Evolutionary conservation across 441 rosid species (phyloP).

Genomic region (Aleurites moluccanus): DNA sequence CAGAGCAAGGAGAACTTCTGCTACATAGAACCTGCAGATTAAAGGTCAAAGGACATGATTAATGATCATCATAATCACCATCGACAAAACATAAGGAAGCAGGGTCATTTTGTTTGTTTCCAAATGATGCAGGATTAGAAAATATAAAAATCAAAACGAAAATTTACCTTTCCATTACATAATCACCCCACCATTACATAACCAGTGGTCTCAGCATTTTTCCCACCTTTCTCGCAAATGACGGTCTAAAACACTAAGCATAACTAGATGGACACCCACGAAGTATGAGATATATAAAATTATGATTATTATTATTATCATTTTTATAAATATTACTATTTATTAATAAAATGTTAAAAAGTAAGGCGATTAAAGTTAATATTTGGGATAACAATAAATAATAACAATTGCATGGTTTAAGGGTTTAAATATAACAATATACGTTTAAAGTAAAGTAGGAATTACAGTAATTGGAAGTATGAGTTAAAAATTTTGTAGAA

Average conservation of each 20-base stretch:
- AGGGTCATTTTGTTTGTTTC: not conserved
- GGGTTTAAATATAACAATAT: too few species aligned
- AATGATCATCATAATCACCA: not conserved
- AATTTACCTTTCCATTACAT: not conserved
- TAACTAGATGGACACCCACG: not conserved
- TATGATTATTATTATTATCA: too few species aligned
- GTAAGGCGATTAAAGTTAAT: too few species aligned
- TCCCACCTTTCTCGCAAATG: not conserved
- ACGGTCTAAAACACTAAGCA: not conserved
- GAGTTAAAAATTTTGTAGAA: too few species aligned
- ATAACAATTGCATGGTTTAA: too few species aligned
- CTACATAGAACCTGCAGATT: slow-evolving; percentile 69
- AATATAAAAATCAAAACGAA: not conserved
- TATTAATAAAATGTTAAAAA: too few species aligned
- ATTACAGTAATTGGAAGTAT: too few species aligned
- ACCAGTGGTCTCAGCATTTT: not conserved
- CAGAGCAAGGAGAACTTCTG: slow-evolving; percentile 77
- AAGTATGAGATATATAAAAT: too few species aligned
- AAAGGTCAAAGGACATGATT: slow-evolving; percentile 8
- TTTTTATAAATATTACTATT: too few species aligned
- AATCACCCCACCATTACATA: too few species aligned
- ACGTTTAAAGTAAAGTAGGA: too few species aligned
- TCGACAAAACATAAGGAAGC: not conserved
- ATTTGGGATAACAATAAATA: too few species aligned
- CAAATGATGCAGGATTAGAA: not conserved